Evolutionary conservation across 352 stramenopile genomes (phyloP).

Genomic region (Phytophthora constricta): DNA sequence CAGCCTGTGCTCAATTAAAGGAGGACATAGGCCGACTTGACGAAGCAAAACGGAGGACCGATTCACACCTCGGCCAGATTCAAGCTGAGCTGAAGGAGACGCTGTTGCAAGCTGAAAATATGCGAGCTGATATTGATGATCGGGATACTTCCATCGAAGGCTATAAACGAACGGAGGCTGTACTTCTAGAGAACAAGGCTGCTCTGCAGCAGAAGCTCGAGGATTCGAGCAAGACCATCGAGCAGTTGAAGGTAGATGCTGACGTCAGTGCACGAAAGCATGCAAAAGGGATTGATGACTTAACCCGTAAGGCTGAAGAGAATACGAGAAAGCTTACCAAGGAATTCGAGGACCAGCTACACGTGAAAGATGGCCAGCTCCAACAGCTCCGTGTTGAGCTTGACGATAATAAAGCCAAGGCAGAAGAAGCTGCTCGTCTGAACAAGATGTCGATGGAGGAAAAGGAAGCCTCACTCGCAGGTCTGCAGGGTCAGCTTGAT

Average conservation of each 20-base stretch:
- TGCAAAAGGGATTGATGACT: slow-evolving; percentile 19
- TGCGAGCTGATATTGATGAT: slow-evolving; percentile 26
- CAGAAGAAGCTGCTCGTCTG: slow-evolving; percentile 24
- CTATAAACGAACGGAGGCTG: slow-evolving; percentile 18
- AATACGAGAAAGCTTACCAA: slow-evolving; percentile 21
- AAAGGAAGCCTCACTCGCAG: slow-evolving; percentile 36
- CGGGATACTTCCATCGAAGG: slow-evolving; percentile 25
- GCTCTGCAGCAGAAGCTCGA: slow-evolving; percentile 33
- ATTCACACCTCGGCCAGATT: slow-evolving; percentile 15
- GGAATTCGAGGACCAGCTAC: slow-evolving; percentile 29
- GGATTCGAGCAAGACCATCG: slow-evolving; percentile 17
- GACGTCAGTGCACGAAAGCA: slow-evolving; percentile 19
- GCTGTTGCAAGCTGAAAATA: slow-evolving; percentile 4
- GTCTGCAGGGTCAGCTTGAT: slow-evolving; percentile 55
- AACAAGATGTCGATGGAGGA: slow-evolving; percentile 27
- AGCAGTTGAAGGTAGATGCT: slow-evolving; percentile 28
- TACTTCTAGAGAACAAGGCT: slow-evolving; percentile 18
- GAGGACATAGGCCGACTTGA: slow-evolving; percentile 26
- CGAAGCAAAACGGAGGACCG: slow-evolving; percentile 22
- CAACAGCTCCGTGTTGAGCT: slow-evolving; percentile 28
- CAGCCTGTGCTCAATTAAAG: slow-evolving; percentile 25
- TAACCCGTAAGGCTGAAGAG: slow-evolving; percentile 25
- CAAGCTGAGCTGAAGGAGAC: slow-evolving; percentile 27
- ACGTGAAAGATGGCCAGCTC: slow-evolving; percentile 27
- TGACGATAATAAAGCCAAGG: slow-evolving; percentile 17